Base-by-base conservation (phyloP, 2,329 filamentous ascomycete species). In the Penicillium glabrum region DNA sequence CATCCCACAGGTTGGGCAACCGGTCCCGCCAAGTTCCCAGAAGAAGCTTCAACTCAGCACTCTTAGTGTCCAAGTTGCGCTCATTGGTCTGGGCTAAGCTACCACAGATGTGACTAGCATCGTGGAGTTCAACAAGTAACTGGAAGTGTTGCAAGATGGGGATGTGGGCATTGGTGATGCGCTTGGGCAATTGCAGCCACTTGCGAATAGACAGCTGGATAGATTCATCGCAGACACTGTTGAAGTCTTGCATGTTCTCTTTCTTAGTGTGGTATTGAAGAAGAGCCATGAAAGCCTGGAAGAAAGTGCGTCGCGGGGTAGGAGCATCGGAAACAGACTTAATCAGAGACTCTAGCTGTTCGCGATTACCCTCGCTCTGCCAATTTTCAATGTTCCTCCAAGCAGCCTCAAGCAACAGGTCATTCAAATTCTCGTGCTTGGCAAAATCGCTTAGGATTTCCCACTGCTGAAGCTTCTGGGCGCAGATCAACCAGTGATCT, bases 381-480 rank as follows among this genome's bases (percentile, higher is more conserved):
- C 96, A 99, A 75, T 93, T 93, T 60, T 99, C 96, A 55, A 93
- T 90, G 66, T 93, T 91, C 60, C 95, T 88, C 95, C 95, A 99
- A 16, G 91, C 93, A 59, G 95, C 92, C 75, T 99, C 95, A 13
- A 99, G 81, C 35, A 97, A 86, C 50, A 99, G 85, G 71, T 99
- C 95, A 70, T 97, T 96, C 76, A 97, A 89, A 70, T 99, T 99
- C 72, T 99, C 96, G 68, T 99, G 95, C 76, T 99, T 99, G 4
- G 95, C 93, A 69, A 98, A 98, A 67, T 99, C 96, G 60, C 92
- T 91, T 33, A 99, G 77, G 55, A 99, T 93, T 67, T 99, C 95
- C 95, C 95, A 99, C 71, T 99, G 96, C 73, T 99, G 96, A 46
- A 99, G 82, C 77, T 99, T 99, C 77, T 98, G 92, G 0, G 93